Evolutionary conservation across 2,329 filamentous ascomycete species (phyloP), one percentile per base, ranked within the genome.

Genomic region (Colletotrichum musae): DNA sequence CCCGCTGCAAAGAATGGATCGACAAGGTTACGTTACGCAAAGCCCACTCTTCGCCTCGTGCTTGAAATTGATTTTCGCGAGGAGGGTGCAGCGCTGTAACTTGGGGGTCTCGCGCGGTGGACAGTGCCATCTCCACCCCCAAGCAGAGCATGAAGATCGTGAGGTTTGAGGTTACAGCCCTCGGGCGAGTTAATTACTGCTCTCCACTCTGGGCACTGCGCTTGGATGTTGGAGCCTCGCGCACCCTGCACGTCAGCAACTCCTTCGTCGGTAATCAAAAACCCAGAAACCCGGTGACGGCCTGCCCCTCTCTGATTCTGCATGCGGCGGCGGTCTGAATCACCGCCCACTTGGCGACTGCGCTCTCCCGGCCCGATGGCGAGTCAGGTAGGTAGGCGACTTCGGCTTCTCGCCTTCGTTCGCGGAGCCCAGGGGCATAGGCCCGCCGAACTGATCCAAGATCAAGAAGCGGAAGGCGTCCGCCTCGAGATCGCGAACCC

Each of bases 371-470:
- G 61, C 43, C 53, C 51, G 36, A 57, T 53, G 36, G 45, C 62
- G 62, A 70, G 67, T 67, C 62, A 67, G 62, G 56, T n/a, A 67
- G 62, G 56, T n/a, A 28, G 48, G 48, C 54, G 48, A 51, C 41
- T 57, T 69, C 57, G 18, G 56, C 18, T 28, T 16, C 6, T 54
- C 15, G 45, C 16, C 28, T 7, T 39, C 32, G 39, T 50, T 21
- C 58, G 41, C 58, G 36, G 6, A 51, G 45, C 43, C 16, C 62
- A 15, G n/a, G 12, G 10, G 45, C 3, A 7, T 48, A n/a, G 45
- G 45, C 13, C 18, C 9, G 47, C 60, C 39, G 24, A 36, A 18
- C 51, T 51, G 51, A 51, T 7, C 52, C 43, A n/a, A 47, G 58
- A 48, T 62, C 10, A 24, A 51, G 43, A 36, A 26, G 24, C 51